A percentile compares a stretch with the other conserved stretches of the same genome.
Conservation (phyloP, 305 asterid species). For the Fraxinus greggii region DNA sequence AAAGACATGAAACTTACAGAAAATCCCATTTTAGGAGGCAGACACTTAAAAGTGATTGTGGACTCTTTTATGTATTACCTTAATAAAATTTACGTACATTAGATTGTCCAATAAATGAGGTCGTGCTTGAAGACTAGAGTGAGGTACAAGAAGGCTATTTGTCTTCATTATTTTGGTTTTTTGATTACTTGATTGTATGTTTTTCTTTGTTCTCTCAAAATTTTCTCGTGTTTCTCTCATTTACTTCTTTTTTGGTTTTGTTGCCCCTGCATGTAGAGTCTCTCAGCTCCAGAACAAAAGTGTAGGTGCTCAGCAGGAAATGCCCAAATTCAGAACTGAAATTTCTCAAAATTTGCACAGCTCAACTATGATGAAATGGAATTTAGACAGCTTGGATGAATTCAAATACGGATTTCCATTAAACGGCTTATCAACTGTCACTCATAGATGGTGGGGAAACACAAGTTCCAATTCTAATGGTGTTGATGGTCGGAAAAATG, state of each 20-base stretch:
- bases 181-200: background rate
- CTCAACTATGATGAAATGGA: conserved; percentile 32
- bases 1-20: background rate
- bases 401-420: conserved; percentile 79
- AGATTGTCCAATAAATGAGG: background rate
- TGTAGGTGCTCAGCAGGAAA: conserved; percentile 28
- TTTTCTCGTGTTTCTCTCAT: background rate
- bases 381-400: conserved; percentile 44
- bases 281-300: conserved; percentile 37
- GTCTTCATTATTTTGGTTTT: background rate
- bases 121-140: background rate
- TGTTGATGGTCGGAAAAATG: background rate
- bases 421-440: conserved; percentile 55
- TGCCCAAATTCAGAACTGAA: conserved; percentile 26
- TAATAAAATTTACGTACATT: background rate
- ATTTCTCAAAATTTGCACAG: conserved; percentile 28
- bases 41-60: background rate
- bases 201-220: background rate
- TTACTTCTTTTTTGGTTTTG: conserved; percentile 2
- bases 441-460: conserved; percentile 73
- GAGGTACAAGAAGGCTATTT: background rate
- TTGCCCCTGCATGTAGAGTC: conserved; percentile 26
- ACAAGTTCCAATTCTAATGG: conserved; percentile 16
- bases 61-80: background rate
- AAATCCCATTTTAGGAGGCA: background rate